Evolutionary conservation across 148 eudicot genomes (phyloP), one percentile per base, ranked within the genome.

Genomic region (Nepenthes gracilis): DNA sequence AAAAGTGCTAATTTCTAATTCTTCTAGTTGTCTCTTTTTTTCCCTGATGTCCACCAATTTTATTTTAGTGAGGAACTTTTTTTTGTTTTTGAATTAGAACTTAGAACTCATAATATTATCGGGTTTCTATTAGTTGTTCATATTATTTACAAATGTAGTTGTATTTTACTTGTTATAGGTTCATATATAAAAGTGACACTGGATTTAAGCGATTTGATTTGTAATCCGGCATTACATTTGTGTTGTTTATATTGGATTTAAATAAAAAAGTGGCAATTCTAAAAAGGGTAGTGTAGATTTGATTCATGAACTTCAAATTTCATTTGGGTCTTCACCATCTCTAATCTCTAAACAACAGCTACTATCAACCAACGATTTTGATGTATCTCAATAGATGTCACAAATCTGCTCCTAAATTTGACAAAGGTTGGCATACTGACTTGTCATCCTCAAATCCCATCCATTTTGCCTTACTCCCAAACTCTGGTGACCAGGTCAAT

Each of bases 381-480:
- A 87, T 63, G 77, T 91, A 10, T 87, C 97, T 50, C 96, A 91
- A 61, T 72, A 75, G 36, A 58, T 76, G 35, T 75, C 86, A 0
- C 97, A 87, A 71, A 73, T 85, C 65, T 68, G 79, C 4, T 76
- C 80, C 9, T 90, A 75, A 43, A 78, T 81, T 47, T 74, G 87
- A 43, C 92, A 87, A 23, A 23, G 23, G 23, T 23, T 23, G 97
- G 96, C 1, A 87, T 92, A 13, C 93, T 96, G 3, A 90, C 97
- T n/a, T 78, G 90, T 7, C 90, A 88, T 54, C 97, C 96, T 33
- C 83, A 83, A 68, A 83, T 86, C 43, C 92, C 96, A 34, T 83
- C 93, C 4, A 62, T 81, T 47, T 88, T 90, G 6, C 98, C 96
- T 8, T 88, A 92, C 52, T 88, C 98, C 1, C 96, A 92, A 70